Evolutionary conservation across 1,139 yeast genomes (phyloP).

Genomic region (Hyphopichia wangnamkhiaoensis): DNA sequence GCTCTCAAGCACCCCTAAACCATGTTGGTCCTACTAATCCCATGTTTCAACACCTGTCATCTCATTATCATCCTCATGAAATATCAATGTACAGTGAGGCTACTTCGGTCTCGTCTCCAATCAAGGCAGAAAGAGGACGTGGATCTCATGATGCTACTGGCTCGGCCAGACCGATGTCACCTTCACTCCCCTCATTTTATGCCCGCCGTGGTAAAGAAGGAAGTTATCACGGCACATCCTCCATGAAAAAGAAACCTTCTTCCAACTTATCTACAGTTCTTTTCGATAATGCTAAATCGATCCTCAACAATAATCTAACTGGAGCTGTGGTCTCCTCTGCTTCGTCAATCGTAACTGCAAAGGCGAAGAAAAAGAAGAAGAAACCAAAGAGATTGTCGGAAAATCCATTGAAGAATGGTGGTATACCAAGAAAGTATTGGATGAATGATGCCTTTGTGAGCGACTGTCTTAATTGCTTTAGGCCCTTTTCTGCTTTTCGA

Average conservation of each 20-base stretch:
- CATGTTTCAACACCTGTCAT: conserved; percentile 5
- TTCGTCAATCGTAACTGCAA: conserved; percentile 25
- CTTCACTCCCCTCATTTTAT: conserved; percentile 47
- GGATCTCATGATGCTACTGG: conserved; percentile 1
- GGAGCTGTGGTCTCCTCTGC: conserved; percentile 33
- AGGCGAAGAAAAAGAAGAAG: conserved; percentile 23
- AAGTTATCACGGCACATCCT: no score
- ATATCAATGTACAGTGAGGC: conserved; percentile 29
- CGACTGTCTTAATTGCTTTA: conserved; percentile 77
- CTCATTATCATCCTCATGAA: conserved; percentile 24
- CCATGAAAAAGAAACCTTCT: conserved; percentile 28
- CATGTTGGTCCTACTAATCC: neutral
- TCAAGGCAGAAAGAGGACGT: conserved; percentile 24
- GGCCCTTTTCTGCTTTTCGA: conserved; percentile 73
- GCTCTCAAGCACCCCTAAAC: no score
- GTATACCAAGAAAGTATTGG: conserved; percentile 76
- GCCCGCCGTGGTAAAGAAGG: conserved; percentile 28
- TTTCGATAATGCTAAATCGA: conserved; percentile 41
- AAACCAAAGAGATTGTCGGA: conserved; percentile 41
- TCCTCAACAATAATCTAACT: conserved; percentile 31
- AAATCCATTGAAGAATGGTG: conserved; percentile 49
- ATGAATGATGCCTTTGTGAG: conserved; percentile 88
- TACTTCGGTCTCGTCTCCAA: conserved; percentile 29
- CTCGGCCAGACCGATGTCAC: conserved; percentile 16
- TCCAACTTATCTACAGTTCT: conserved; percentile 35